A percentile compares a stretch with the other conserved stretches of the same genome.
Conservation (phyloP, 495 filamentous ascomycete species). For the Trichocladium antarcticum region DNA sequence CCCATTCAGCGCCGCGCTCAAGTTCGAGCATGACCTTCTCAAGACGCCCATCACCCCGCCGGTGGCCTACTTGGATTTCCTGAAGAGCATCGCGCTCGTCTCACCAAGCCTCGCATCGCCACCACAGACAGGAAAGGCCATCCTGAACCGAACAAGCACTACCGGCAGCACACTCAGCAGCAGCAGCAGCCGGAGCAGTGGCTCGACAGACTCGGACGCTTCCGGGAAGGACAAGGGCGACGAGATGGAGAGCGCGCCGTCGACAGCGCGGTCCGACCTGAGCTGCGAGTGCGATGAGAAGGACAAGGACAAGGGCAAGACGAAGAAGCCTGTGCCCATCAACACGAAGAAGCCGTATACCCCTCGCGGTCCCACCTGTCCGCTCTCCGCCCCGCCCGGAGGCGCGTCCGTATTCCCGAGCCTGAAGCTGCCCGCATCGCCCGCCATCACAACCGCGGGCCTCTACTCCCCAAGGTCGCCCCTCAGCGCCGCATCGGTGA, state of each 20-base stretch:
- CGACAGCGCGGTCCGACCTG: conserved; percentile 45
- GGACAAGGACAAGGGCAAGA: conserved; percentile 24
- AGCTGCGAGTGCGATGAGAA: conserved; percentile 44
- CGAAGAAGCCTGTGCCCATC: conserved; percentile 20
- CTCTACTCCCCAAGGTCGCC: conserved; percentile 34
- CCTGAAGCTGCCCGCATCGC: conserved; percentile 50
- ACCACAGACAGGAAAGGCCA: conserved; percentile 30
- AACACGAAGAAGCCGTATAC: conserved; percentile 29
- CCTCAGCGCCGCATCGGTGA: conserved; percentile 44
- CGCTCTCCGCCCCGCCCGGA: conserved; percentile 48
- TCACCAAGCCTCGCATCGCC: conserved; percentile 49
- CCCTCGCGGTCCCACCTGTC: conserved; percentile 36
- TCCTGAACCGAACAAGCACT: conserved; percentile 30
- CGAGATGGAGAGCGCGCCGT: conserved; percentile 38
- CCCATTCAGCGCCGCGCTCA: conserved; percentile 23
- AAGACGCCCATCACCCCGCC: conserved; percentile 89
- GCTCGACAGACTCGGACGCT: conserved; percentile 25
- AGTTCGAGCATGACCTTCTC: conserved; percentile 29
- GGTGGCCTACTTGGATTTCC: conserved; percentile 80
- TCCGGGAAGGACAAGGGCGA: conserved; percentile 29
- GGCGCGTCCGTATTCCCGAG: conserved; percentile 38
- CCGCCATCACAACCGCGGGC: conserved; percentile 41
- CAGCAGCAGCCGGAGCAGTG: conserved; percentile 22
- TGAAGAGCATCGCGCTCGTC: conserved; percentile 53
- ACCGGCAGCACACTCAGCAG: conserved; percentile 19